phyloP scores from a whole-genome alignment of 768 basidiomycete genomes.

The Amanita rimosa region DNA sequence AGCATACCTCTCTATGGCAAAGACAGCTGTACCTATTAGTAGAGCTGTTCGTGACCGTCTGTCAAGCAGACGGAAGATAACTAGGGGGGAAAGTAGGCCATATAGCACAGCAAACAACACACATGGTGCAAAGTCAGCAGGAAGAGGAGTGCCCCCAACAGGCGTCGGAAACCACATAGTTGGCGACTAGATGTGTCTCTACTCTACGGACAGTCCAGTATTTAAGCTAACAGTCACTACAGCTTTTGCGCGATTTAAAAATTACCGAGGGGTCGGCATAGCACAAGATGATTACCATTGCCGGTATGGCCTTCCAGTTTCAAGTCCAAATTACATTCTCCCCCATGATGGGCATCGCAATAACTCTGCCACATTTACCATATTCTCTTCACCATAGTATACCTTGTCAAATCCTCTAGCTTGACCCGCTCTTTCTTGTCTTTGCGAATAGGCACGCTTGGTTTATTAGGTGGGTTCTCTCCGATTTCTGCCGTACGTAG shows the following conservation, averaged over 20 bases:
- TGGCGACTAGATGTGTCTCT: too few relatives aligned
- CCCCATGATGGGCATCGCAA: too few relatives aligned
- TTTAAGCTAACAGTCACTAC: not conserved
- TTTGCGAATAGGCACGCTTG: constrained; percentile 33
- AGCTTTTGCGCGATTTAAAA: not conserved
- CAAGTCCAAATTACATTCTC: too few relatives aligned
- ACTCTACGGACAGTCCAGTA: not conserved
- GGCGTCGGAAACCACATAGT: constrained; percentile 25
- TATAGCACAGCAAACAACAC: constrained; percentile 30
- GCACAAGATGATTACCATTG: too few relatives aligned
- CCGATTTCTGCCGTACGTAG: constrained; percentile 61
- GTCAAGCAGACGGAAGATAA: constrained; percentile 21
- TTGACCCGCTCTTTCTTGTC: constrained; percentile 32
- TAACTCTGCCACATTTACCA: constrained; percentile 35
- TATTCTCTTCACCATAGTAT: constrained; percentile 94
- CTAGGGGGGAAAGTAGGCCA: constrained; percentile 23
- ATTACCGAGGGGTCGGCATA: too few relatives aligned
- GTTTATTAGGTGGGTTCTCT: constrained; percentile 32
- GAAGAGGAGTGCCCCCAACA: constrained; percentile 29
- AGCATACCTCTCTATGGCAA: constrained; percentile 26
- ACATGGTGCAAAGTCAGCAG: constrained; percentile 29
- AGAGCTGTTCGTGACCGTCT: constrained; percentile 24
- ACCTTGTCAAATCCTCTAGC: constrained; percentile 84
- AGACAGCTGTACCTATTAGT: constrained; percentile 20
- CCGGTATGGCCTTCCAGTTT: too few relatives aligned